Base-by-base conservation (phyloP, 768 basidiomycete genomes). In the Pholiota molesta region DNA sequence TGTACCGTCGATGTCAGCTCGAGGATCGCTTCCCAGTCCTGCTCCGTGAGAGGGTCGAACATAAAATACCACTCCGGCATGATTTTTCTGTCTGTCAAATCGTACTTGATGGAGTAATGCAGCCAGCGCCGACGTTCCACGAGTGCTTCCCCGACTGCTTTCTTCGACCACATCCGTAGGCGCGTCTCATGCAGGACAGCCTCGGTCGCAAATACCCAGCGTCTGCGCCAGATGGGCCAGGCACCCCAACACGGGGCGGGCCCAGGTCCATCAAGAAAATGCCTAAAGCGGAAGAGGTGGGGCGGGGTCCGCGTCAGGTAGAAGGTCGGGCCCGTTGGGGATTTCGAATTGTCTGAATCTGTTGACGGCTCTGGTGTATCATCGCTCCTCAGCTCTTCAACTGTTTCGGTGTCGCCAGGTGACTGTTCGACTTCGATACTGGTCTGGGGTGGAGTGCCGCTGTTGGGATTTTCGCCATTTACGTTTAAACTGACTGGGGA, bases 201-300 rank as follows among this genome's bases (percentile, higher is more conserved):
- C 29, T 65, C 42, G 11, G 37, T 61, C 28, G 66, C 61, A 44
- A 61, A 67, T 2, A 45, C 60, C 66, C 66, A 67, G 14, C 64
- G 59, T 11, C 52, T 59, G 47, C 57, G 45, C 11, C 63, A 55
- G 14, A 49, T 7, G 23, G 11, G 61, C 51, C 42, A 61, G 16
- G 47, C 9, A 5, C 21, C 8, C 44, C 44, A 45, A 19, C n/a
- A 56, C 3, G 62, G 35, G 21, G 29, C 19, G 19, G 21, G 28
- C 5, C 9, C 31, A 16, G 57, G 51, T 7, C 45, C 57, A 19
- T 61, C 37, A 28, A 66, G 49, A 1, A 63, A 31, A 16, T 37
- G 33, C 16, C 42, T 47, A 33, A 62, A 62, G 13, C 62, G 62
- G 19, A 52, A 60, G n/a, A 57, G 33, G 31, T 47, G 37, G 2